phyloP scores from a whole-genome alignment of 1,284 basidiomycete genomes.

The Earliella scabrosa region DNA sequence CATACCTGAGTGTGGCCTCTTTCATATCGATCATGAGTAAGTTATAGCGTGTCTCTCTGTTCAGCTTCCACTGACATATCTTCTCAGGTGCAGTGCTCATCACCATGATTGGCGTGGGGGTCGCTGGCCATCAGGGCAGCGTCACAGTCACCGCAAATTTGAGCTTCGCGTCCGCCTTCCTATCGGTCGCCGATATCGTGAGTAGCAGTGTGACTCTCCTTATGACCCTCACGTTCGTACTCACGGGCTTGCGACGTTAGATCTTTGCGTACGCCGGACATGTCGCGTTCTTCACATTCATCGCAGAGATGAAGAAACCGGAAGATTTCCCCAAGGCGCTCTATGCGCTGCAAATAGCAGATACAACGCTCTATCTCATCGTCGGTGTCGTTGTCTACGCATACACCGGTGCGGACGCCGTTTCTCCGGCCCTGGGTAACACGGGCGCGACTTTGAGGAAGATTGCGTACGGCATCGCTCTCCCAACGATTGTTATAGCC shows the following conservation, averaged over 20 bases:
- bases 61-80: neutral
- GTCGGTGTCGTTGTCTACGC: constrained; percentile 38
- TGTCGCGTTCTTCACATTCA: constrained; percentile 55
- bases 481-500: constrained; percentile 38
- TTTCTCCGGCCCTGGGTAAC: constrained; percentile 38
- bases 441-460: constrained; percentile 31
- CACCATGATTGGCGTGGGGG: constrained; percentile 56
- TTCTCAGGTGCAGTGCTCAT: constrained; percentile 41
- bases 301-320: constrained; percentile 57
- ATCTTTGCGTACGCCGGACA: constrained; percentile 57
- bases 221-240: neutral
- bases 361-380: constrained; percentile 38
- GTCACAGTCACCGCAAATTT: constrained; percentile 44
- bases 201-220: constrained; percentile 10
- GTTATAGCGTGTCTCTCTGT: constrained; percentile 34
- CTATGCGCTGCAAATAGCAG: constrained; percentile 34
- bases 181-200: constrained; percentile 59
- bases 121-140: constrained; percentile 45
- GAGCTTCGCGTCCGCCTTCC: constrained; percentile 52
- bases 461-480: constrained; percentile 36
- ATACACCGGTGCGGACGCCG: constrained; percentile 29
- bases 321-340: constrained; percentile 39
- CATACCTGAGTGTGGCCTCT: constrained; percentile 36
- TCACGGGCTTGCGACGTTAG: constrained; percentile 34
- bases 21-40: constrained; percentile 44